Conservation (phyloP, 306 rosid species). For the Lathyrus aphaca region DNA sequence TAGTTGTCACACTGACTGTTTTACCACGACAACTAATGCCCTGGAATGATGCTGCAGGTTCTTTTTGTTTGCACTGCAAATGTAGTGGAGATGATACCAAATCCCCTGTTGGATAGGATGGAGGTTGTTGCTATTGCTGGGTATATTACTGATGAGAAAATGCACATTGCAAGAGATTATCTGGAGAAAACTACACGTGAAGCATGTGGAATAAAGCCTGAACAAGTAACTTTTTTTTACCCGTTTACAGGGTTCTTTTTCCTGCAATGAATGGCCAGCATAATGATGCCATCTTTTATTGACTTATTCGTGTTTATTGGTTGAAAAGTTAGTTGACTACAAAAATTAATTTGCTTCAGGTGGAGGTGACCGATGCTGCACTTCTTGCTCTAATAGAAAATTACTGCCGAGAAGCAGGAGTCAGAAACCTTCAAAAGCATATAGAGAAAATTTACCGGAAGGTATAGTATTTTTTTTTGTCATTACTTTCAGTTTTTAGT, state of each 20-base stretch:
- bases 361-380: slow-evolving; percentile 83
- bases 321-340: slow-evolving; percentile 21
- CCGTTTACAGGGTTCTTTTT: slow-evolving; percentile 23
- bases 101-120: slow-evolving; percentile 95
- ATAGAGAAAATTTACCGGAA: slow-evolving; percentile 91
- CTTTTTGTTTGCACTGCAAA: slow-evolving; percentile 98
- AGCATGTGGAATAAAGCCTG: slow-evolving; percentile 89
- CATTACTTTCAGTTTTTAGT: slow-evolving; percentile 6
- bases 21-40: slow-evolving; percentile 24
- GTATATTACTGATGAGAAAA: slow-evolving; percentile 94
- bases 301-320: slow-evolving; percentile 5
- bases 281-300: slow-evolving; percentile 20
- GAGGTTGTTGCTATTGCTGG: slow-evolving; percentile 96
- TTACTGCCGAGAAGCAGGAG: slow-evolving; percentile 94
- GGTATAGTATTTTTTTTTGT: slow-evolving; percentile 51
- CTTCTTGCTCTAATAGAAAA: slow-evolving; percentile 85
- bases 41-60: slow-evolving; percentile 67
- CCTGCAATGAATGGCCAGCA: slow-evolving; percentile 23
- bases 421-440: slow-evolving; percentile 94
- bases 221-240: slow-evolving; percentile 58
- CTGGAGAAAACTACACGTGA: slow-evolving; percentile 94
- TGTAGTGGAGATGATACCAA: slow-evolving; percentile 90
- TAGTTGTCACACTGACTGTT: slow-evolving; percentile 23
- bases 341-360: slow-evolving; percentile 54
- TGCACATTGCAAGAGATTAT: slow-evolving; percentile 97